Conservation (phyloP, 1,284 basidiomycete species). For the Neonothopanus nambi region DNA sequence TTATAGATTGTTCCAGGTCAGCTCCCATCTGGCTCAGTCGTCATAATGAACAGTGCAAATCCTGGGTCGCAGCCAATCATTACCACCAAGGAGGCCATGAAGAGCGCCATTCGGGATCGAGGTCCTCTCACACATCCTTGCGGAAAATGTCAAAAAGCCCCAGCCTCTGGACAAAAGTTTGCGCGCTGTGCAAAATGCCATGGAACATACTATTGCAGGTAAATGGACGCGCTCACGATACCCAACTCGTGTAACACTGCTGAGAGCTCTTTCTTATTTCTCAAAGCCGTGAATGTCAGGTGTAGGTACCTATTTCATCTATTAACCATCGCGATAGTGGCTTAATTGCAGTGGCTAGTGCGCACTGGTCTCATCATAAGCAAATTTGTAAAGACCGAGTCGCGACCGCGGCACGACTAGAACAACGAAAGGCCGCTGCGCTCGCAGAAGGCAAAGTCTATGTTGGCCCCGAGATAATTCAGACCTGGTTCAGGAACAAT, state of each 20-base stretch:
- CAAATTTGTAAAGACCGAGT: slow-evolving; percentile 11
- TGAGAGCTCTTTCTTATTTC: background rate
- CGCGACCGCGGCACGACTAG: background rate
- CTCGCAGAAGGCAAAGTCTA: slow-evolving; percentile 9
- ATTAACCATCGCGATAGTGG: background rate
- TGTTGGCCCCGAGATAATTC: slow-evolving; percentile 5
- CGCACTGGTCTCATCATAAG: slow-evolving; percentile 16
- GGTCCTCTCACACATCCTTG: slow-evolving; percentile 4
- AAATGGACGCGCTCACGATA: background rate
- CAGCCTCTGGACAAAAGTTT: background rate
- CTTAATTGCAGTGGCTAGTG: background rate
- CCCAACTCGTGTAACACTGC: background rate
- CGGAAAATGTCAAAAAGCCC: slow-evolving; percentile 3
- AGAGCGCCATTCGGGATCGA: slow-evolving; percentile 9
- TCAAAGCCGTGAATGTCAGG: slow-evolving; percentile 15
- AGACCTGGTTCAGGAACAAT: slow-evolving; percentile 15
- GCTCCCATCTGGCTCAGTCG: no score
- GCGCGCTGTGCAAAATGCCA: slow-evolving; percentile 9
- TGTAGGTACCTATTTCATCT: background rate
- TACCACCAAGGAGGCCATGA: slow-evolving; percentile 11
- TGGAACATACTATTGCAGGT: slow-evolving; percentile 16
- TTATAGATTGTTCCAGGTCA: no score
- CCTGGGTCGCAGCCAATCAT: slow-evolving; percentile 5
- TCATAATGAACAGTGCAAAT: no score
- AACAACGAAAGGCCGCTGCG: slow-evolving; percentile 7